These are phyloP conservation scores for Leccinum sublutescens DNA, from an alignment of 768 basidiomycete species.

Conservation along the genomic window DNA sequence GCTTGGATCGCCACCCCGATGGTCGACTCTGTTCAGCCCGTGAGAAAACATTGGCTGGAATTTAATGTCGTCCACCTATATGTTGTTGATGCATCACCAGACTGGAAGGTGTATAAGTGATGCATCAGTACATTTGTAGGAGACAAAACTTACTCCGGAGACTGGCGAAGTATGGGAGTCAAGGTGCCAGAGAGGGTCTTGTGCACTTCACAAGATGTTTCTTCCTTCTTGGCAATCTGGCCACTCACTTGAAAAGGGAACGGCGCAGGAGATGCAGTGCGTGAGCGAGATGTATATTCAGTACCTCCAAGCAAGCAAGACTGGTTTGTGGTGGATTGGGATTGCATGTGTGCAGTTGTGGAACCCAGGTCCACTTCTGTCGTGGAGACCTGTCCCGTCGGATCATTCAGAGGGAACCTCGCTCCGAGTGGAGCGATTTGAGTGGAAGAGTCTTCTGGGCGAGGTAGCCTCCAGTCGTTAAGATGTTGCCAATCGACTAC, in stretches of 20 bases:
- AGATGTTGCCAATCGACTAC: too few species aligned
- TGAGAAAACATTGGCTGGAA: background rate
- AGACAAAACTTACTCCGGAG: background rate
- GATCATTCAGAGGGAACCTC: background rate
- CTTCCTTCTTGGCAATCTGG: background rate
- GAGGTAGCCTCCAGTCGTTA: too few species aligned
- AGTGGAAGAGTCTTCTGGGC: background rate
- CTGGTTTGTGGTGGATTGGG: background rate
- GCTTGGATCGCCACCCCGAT: background rate
- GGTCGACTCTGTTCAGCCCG: background rate
- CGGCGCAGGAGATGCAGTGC: too few species aligned
- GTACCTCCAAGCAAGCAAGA: background rate
- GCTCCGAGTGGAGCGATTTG: too few species aligned
- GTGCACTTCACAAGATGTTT: background rate
- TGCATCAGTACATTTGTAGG: background rate
- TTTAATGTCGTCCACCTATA: slow-evolving; percentile 33
- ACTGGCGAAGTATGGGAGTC: background rate
- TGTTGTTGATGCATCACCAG: slow-evolving; percentile 35
- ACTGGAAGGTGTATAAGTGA: background rate
- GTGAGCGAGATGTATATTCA: too few species aligned
- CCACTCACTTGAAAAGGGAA: background rate
- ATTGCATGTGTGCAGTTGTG: background rate
- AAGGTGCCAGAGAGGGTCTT: background rate
- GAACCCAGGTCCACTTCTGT: background rate
- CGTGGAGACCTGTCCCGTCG: background rate